Percentiles rank a stretch among this genome's conserved stretches.
Conservation (phyloP, 2,329 filamentous ascomycete genomes). For the Aphanocladium album region DNA sequence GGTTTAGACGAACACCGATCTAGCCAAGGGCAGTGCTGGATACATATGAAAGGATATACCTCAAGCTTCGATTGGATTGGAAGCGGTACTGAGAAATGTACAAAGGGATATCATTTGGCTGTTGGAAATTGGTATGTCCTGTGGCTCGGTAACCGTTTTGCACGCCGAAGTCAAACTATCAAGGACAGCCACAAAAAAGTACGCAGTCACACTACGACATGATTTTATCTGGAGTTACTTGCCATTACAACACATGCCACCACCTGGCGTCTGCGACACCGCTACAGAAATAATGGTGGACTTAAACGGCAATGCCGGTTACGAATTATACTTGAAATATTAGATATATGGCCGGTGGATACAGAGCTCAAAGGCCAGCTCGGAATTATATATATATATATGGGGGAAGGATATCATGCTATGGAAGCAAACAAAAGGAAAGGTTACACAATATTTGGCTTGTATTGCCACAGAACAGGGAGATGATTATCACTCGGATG, state of each 20-base stretch:
- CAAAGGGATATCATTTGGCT: neutral
- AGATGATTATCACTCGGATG: neutral
- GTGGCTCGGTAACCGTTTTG: neutral
- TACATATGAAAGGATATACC: constrained; percentile 1
- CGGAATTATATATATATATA: constrained; percentile 25
- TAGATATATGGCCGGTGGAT: constrained; percentile 19
- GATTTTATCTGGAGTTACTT: constrained; percentile 12
- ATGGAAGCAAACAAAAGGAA: neutral
- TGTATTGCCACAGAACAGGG: constrained; percentile 4
- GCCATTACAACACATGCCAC: neutral
- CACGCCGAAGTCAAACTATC: neutral
- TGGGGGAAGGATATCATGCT: constrained; percentile 13
- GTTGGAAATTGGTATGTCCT: neutral
- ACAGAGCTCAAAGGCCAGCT: constrained; percentile 3
- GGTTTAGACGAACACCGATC: constrained; percentile 9
- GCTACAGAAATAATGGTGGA: constrained; percentile 3
- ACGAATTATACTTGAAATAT: constrained; percentile 24
- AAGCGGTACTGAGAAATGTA: constrained; percentile 10
- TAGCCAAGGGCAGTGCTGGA: constrained; percentile 8
- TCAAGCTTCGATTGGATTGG: constrained; percentile 8
- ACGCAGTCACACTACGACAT: constrained; percentile 1
- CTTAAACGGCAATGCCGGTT: neutral
- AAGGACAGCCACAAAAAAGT: neutral
- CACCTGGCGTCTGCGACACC: neutral
- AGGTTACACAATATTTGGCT: constrained; percentile 7